Evolutionary conservation across 1,139 yeast genomes (phyloP), one percentile per base, ranked within the genome.

Genomic region (Yamadazyma spencermartinsiae): DNA sequence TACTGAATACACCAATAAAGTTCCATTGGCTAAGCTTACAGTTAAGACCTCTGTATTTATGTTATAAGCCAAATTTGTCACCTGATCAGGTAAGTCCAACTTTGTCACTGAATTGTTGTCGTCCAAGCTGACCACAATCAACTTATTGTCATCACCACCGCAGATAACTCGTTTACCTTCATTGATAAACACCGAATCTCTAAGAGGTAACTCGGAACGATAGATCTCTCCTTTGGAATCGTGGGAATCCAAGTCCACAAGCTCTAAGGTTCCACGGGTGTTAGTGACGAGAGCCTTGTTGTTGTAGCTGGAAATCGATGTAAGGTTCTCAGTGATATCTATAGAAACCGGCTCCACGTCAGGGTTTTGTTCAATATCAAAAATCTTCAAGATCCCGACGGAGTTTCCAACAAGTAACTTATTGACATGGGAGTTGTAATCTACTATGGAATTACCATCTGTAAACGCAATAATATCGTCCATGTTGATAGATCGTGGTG

Each of bases 61-160:
- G 54, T 80, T 82, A 55, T 82, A 88, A 0, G 88, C 67, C 21
- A 87, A 55, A 37, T 77, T 77, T 28, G 77, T 72, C 26, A 83
- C 65, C 58, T 76, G 85, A 46, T 79, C 87, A 4, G 72, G 68
- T 5, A 77, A 53, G 10, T 63, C 55, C 15, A 80, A 50, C 9
- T 38, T 37, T 1, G 27, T 27, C 8, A 31, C 36, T 2, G 40
- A 36, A 8, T 49, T 42, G 2, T 18, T 65, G 63, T 61, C 63
- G 16, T 51, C 54, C 13, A 76, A 51, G 44, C 79, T 82, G 3
- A 86, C 64, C 2, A 87, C 52, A 8, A 72, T 68, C 39, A 86
- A 67, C 44, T 79, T 78, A 37, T 76, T 73, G 45, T 86, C 94
- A 52, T 87, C 94, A 38, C 96, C 94, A 20, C 88, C 92, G 39